These are phyloP conservation scores for Erythrophleum fordii DNA, from an alignment of 306 rosid species.

Conservation along the genomic window DNA sequence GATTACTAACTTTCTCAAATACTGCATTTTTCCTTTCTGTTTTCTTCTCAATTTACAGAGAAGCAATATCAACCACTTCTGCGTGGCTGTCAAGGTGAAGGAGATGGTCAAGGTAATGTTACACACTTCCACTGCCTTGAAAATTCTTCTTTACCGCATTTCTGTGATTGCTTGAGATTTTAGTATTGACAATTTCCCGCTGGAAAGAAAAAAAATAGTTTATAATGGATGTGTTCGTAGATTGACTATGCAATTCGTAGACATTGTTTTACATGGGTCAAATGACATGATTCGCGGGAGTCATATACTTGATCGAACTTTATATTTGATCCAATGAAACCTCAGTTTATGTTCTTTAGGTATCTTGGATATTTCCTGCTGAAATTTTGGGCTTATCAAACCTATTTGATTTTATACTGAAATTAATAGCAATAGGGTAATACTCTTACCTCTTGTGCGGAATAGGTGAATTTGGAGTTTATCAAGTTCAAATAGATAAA, in stretches of 20 bases:
- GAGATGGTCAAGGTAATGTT: constrained; percentile 52
- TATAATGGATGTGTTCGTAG: constrained; percentile 26
- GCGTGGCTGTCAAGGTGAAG: constrained; percentile 51
- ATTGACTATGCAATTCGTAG: neutral
- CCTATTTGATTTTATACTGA: constrained; percentile 35
- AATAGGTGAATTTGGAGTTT: constrained; percentile 33
- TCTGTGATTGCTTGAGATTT: constrained; percentile 20
- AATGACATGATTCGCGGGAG: neutral
- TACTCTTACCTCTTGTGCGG: constrained; percentile 32
- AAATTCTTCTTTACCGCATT: neutral
- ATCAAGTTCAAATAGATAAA: constrained; percentile 28
- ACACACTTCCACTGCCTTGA: neutral
- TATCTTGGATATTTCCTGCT: neutral
- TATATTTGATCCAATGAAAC: constrained; percentile 24
- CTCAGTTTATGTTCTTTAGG: constrained; percentile 32
- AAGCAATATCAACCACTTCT: constrained; percentile 61
- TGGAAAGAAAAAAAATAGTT: neutral
- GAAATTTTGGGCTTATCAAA: neutral
- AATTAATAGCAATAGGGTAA: constrained; percentile 29
- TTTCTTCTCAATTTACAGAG: constrained; percentile 53
- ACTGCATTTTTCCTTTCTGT: neutral
- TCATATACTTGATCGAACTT: constrained; percentile 13
- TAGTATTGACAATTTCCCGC: neutral
- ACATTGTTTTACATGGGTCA: constrained; percentile 3
- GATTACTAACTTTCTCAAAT: constrained; percentile 17